Evolutionary conservation across 2,329 filamentous ascomycete species (phyloP).

Genomic region (Cryphonectria nitschkei): DNA sequence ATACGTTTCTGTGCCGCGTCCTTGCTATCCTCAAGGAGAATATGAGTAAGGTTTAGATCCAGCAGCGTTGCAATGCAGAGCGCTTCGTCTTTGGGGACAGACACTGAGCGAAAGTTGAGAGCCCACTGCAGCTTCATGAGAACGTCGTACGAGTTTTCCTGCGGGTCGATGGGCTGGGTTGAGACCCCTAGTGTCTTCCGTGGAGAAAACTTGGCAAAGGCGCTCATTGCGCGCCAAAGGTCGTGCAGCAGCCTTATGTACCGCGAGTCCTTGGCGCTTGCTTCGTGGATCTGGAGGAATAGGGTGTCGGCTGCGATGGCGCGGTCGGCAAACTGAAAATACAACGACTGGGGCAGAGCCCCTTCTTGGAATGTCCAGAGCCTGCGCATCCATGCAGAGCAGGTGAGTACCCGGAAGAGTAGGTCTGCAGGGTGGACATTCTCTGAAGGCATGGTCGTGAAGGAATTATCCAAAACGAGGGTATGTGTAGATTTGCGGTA

Average conservation of each 20-base stretch:
- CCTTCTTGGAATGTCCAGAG: conserved; percentile 45
- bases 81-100: conserved; percentile 37
- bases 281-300: neutral
- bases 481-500: conserved; percentile 40
- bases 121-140: conserved; percentile 33
- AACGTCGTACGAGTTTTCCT: neutral
- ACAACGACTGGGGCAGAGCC: conserved; percentile 37
- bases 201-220: neutral
- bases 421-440: conserved; percentile 33
- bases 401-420: conserved; percentile 37
- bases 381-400: conserved; percentile 44
- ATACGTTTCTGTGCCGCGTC: conserved; percentile 31
- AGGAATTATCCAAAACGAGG: conserved; percentile 40
- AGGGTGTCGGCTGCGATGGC: conserved; percentile 27
- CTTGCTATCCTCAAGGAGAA: conserved; percentile 24
- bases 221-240: neutral
- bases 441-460: conserved; percentile 33
- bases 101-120: conserved; percentile 37
- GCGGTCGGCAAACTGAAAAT: conserved; percentile 40
- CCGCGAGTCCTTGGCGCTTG: neutral
- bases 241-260: neutral
- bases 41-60: conserved; percentile 32
- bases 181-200: neutral
- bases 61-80: conserved; percentile 39
- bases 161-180: neutral